Conservation (phyloP, 164 flowering plant species). For the Magnolia kwangsiensis region DNA sequence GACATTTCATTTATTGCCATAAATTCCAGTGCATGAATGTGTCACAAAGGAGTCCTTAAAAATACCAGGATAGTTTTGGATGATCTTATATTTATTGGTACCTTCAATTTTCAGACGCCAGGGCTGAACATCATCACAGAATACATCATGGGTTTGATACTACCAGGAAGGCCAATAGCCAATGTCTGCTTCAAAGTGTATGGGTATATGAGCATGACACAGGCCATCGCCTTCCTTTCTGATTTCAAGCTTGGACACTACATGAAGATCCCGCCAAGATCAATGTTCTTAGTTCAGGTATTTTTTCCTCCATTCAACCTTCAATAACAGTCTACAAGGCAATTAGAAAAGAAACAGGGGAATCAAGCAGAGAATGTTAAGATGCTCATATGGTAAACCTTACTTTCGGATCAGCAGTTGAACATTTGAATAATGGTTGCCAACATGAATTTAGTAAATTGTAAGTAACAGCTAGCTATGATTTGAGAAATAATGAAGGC, state of each 20-base stretch:
- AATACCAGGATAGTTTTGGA: neutral
- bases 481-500: too few relatives aligned
- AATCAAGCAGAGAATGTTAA: too few relatives aligned
- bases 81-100: neutral
- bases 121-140: slow-evolving; percentile 71
- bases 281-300: slow-evolving; percentile 80
- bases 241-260: slow-evolving; percentile 87
- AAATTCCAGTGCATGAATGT: neutral
- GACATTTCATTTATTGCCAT: too few relatives aligned
- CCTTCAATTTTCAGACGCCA: slow-evolving; percentile 44
- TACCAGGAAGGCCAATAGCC: slow-evolving; percentile 67
- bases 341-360: too few relatives aligned
- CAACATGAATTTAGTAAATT: too few relatives aligned
- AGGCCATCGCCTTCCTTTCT: slow-evolving; percentile 62
- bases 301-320: neutral
- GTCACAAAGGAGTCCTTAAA: neutral
- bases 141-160: slow-evolving; percentile 57
- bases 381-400: too few relatives aligned
- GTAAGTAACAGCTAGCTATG: too few relatives aligned
- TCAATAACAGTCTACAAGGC: too few relatives aligned
- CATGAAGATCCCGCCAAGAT: slow-evolving; percentile 82
- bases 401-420: too few relatives aligned
- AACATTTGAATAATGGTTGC: too few relatives aligned
- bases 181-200: slow-evolving; percentile 78
- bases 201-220: slow-evolving; percentile 74